A percentile compares a stretch with the other conserved stretches of the same genome.
These are phyloP conservation scores for Trypanosoma theileri DNA, from an alignment of 208 protist species.

Conservation along the genomic window DNA sequence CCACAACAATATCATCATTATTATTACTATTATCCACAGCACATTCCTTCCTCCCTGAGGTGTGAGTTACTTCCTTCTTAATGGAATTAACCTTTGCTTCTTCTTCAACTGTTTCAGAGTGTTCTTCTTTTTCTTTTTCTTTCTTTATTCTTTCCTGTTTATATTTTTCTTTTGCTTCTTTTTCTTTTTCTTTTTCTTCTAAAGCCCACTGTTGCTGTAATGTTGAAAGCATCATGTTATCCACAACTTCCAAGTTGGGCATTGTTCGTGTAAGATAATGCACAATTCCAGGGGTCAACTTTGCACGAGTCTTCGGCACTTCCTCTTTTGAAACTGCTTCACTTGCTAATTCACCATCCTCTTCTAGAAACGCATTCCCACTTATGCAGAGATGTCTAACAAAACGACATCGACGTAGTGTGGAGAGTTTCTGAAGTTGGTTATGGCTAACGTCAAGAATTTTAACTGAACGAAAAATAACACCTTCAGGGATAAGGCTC, in stretches of 20 bases:
- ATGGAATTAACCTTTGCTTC: background rate
- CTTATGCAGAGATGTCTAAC: constrained; percentile 63
- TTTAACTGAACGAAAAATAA: constrained; percentile 79
- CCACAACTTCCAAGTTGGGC: constrained; percentile 24
- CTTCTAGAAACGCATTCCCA: constrained; percentile 63
- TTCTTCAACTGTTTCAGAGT: background rate
- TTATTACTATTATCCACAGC: background rate
- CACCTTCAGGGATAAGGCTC: constrained; percentile 74
- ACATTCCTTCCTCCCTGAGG: background rate
- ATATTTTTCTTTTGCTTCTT: background rate
- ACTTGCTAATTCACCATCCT: constrained; percentile 21
- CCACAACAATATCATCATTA: constrained; percentile 56
- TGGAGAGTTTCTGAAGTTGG: constrained; percentile 38
- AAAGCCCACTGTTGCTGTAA: background rate
- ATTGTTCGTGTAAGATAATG: constrained; percentile 8
- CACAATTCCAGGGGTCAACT: background rate
- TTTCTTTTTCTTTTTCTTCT: background rate
- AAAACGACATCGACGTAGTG: constrained; percentile 77
- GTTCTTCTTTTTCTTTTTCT: background rate
- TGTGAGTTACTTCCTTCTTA: background rate
- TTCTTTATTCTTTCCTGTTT: background rate
- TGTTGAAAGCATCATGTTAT: constrained; percentile 11
- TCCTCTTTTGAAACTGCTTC: background rate
- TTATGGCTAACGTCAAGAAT: constrained; percentile 87
- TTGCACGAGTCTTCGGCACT: background rate